These are phyloP conservation scores for Dryas drummondii DNA, from an alignment of 306 rosid species.

Conservation along the genomic window DNA sequence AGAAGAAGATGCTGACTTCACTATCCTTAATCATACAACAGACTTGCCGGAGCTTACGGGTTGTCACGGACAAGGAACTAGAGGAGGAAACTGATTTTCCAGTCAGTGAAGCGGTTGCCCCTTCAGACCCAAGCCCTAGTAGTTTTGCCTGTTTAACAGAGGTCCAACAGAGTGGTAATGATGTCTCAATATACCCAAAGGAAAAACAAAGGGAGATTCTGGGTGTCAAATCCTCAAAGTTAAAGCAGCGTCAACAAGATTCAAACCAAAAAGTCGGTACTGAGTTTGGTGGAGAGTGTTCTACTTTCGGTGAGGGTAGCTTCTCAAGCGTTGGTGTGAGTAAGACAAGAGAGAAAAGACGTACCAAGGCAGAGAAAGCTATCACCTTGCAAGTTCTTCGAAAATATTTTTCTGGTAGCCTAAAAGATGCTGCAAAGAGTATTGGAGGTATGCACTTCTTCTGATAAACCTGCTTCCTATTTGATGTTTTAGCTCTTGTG, in stretches of 20 bases:
- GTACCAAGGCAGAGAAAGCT: slow-evolving; percentile 77
- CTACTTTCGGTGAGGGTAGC: slow-evolving; percentile 50
- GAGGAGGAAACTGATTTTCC: slow-evolving; percentile 45
- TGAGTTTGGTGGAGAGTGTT: slow-evolving; percentile 42
- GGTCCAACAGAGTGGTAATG: slow-evolving; percentile 30
- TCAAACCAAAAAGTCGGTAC: slow-evolving; percentile 36
- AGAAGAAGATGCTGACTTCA: slow-evolving; percentile 74
- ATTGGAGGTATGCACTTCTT: slow-evolving; percentile 70
- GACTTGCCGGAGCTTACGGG: slow-evolving; percentile 63
- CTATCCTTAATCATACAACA: slow-evolving; percentile 69
- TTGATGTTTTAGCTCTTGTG: slow-evolving; percentile 17
- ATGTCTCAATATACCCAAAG: slow-evolving; percentile 33
- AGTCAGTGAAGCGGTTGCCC: slow-evolving; percentile 29
- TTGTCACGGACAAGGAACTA: slow-evolving; percentile 67
- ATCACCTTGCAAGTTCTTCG: slow-evolving; percentile 82
- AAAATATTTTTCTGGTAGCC: slow-evolving; percentile 88
- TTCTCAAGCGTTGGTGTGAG: slow-evolving; percentile 43
- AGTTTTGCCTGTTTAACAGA: slow-evolving; percentile 27
- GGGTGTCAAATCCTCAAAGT: slow-evolving; percentile 37
- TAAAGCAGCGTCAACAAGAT: slow-evolving; percentile 31
- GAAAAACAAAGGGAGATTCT: slow-evolving; percentile 34
- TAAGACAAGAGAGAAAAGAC: slow-evolving; percentile 62
- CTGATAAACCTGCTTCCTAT: slow-evolving; percentile 3
- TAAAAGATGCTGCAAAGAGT: slow-evolving; percentile 97
- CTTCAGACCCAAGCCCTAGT: slow-evolving; percentile 30